These are phyloP conservation scores for Dioscorea cayenensis DNA, from an alignment of 116 monocot species.

Conservation along the genomic window DNA sequence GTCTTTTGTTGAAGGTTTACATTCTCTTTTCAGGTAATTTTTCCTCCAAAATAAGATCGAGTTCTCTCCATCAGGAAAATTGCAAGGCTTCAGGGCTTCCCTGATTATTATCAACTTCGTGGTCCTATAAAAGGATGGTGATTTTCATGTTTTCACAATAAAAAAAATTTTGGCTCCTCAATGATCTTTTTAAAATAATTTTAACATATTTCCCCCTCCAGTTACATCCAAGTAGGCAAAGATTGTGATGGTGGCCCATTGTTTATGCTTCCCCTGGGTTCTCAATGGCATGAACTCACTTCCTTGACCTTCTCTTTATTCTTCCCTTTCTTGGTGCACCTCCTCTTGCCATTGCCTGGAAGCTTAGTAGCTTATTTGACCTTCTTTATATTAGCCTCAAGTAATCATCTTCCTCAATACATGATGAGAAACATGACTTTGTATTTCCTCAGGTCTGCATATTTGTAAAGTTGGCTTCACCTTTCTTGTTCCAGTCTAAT, in stretches of 20 bases:
- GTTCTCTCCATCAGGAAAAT: slow-evolving; percentile 48
- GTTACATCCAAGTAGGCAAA: background rate
- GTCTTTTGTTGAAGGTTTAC: no score
- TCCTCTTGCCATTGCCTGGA: no score
- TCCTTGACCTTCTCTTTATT: no score
- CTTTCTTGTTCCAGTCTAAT: no score
- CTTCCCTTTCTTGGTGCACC: no score
- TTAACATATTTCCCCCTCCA: background rate
- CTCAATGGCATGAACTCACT: background rate
- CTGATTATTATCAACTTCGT: slow-evolving; percentile 35
- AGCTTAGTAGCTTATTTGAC: no score
- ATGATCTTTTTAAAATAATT: background rate
- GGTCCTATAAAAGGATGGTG: slow-evolving; percentile 37
- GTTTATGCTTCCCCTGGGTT: background rate
- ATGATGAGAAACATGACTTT: no score
- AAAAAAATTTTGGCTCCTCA: background rate
- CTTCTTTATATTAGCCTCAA: no score
- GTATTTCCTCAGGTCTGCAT: no score
- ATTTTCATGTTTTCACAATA: background rate
- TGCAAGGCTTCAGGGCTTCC: slow-evolving; percentile 57
- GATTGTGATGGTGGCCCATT: background rate
- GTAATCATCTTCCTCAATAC: no score
- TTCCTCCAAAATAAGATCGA: slow-evolving; percentile 49
- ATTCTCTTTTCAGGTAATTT: slow-evolving; percentile 16
- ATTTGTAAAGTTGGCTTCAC: no score